Percentiles rank a stretch among this genome's conserved stretches.
Evolutionary conservation across 306 rosid species (phyloP).

Genomic region (Rosa rugosa): DNA sequence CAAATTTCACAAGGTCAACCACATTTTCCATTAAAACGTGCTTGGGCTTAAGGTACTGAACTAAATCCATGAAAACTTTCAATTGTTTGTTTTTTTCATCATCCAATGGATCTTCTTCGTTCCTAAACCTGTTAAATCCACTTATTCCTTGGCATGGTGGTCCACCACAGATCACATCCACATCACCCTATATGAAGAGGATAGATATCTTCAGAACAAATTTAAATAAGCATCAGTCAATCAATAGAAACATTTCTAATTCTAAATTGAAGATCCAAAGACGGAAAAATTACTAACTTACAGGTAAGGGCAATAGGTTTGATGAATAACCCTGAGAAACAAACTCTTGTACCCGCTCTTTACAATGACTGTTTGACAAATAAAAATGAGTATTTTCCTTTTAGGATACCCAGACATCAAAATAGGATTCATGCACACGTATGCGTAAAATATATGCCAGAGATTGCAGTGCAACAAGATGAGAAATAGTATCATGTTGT

Average conservation of each 20-base stretch:
- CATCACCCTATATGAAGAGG: too few relatives aligned
- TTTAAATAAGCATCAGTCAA: too few relatives aligned
- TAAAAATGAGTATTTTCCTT: too few relatives aligned
- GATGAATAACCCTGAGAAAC: constrained; percentile 47
- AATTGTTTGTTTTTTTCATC: too few relatives aligned
- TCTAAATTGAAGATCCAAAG: background rate
- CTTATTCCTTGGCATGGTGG: constrained; percentile 91
- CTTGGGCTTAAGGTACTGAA: constrained; percentile 54
- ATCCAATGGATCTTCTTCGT: constrained; percentile 45
- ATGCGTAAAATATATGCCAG: background rate
- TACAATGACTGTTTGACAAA: constrained; percentile 49
- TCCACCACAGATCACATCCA: constrained; percentile 9
- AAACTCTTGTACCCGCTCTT: constrained; percentile 43
- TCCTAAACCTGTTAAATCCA: constrained; percentile 76
- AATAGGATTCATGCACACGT: too few relatives aligned
- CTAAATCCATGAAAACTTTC: too few relatives aligned
- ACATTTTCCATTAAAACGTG: constrained; percentile 83
- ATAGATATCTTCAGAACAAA: too few relatives aligned
- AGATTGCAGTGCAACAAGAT: background rate
- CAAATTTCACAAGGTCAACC: constrained; percentile 63
- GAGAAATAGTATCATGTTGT: too few relatives aligned
- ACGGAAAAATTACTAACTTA: constrained; percentile 23
- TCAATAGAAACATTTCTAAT: background rate
- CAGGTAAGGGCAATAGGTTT: constrained; percentile 64
- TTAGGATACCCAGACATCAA: background rate